phyloP scores from a whole-genome alignment of 495 filamentous ascomycete genomes.

The Peziza echinospora region DNA sequence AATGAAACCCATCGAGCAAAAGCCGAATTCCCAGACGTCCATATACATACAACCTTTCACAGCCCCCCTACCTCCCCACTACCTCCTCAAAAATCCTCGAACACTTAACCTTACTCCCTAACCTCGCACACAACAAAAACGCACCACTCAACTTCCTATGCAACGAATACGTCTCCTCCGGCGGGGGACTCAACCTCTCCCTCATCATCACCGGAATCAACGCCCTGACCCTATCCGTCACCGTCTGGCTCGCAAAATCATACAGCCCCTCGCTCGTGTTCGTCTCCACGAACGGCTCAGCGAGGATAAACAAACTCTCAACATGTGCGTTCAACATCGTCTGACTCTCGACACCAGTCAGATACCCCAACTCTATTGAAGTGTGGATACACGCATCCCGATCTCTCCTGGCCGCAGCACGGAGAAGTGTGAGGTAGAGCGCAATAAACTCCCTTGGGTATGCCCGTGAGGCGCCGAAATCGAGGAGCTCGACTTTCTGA shows the following conservation, averaged over 20 bases:
- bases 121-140: conserved; percentile 69
- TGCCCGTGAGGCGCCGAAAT: conserved; percentile 82
- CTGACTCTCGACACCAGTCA: conserved; percentile 67
- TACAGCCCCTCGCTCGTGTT: conserved; percentile 53
- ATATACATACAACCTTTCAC: too few species aligned
- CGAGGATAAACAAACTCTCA: conserved; percentile 59
- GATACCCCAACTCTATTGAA: conserved; percentile 68
- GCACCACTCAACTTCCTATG: conserved; percentile 92
- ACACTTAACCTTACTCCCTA: conserved; percentile 66
- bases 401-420: conserved; percentile 53
- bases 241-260: conserved; percentile 83
- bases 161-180: conserved; percentile 92
- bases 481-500: conserved; percentile 67
- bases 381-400: conserved; percentile 37
- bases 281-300: conserved; percentile 57
- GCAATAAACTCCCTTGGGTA: conserved; percentile 59
- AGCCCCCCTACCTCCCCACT: too few species aligned
- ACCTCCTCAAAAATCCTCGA: conserved; percentile 58
- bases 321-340: conserved; percentile 77
- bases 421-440: conserved; percentile 54
- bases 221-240: conserved; percentile 69
- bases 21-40: too few species aligned
- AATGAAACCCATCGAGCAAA: too few species aligned
- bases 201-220: conserved; percentile 83
- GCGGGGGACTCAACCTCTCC: conserved; percentile 71